A percentile compares a stretch with the other conserved stretches of the same genome.
phyloP scores from a whole-genome alignment of 2,329 filamentous ascomycete species.

The Ascomycota sp. region DNA sequence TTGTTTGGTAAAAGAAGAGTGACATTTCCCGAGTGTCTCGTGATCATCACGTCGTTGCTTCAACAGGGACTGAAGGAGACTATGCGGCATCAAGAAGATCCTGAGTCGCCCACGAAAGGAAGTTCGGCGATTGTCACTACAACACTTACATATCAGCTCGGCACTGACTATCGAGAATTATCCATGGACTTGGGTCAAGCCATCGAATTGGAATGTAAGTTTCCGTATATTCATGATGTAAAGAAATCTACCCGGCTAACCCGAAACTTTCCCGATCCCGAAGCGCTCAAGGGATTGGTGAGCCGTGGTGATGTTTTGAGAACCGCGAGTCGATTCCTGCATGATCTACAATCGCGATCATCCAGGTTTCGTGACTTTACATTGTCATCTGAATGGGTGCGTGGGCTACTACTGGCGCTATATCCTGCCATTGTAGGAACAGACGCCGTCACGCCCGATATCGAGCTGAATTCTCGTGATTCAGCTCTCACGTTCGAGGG shows the following conservation, averaged over 20 bases:
- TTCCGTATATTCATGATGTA: neutral
- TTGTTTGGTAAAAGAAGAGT: constrained; percentile 49
- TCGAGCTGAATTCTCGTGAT: constrained; percentile 66
- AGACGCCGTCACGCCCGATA: constrained; percentile 61
- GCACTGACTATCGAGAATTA: constrained; percentile 21
- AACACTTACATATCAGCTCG: constrained; percentile 1
- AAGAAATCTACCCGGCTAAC: neutral
- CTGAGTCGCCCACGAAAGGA: constrained; percentile 25
- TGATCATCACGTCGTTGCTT: constrained; percentile 67
- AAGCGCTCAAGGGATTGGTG: constrained; percentile 23
- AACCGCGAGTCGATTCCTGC: constrained; percentile 56
- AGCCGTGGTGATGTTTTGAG: constrained; percentile 43
- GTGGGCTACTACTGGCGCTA: constrained; percentile 54
- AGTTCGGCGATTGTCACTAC: neutral
- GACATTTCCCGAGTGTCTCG: constrained; percentile 52
- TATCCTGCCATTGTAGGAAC: constrained; percentile 78
- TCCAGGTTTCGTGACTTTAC: constrained; percentile 64
- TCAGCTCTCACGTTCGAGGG: constrained; percentile 68
- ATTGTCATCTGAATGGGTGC: constrained; percentile 55
- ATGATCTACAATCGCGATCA: constrained; percentile 57
- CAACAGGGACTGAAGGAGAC: constrained; percentile 60
- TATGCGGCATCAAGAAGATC: constrained; percentile 36
- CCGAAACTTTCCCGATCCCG: constrained; percentile 10
- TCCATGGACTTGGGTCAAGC: constrained; percentile 46
- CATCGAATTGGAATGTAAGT: constrained; percentile 30